Percentiles rank a stretch among this genome's conserved stretches.
Conservation (phyloP, 768 basidiomycete species). For the Fomitopsis pulvina region DNA sequence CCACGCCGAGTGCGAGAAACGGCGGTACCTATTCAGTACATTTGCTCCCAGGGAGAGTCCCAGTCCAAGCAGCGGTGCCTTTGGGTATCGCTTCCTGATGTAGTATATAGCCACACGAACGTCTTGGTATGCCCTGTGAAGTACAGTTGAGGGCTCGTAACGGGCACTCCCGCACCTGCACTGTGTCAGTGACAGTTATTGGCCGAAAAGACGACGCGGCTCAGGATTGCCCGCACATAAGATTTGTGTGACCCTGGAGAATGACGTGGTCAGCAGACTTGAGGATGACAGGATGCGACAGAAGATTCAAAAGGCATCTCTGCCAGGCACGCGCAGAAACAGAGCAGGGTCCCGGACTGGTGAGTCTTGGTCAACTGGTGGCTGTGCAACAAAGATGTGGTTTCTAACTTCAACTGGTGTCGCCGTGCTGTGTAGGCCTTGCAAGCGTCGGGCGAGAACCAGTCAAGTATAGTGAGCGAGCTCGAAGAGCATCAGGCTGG, state of each 20-base stretch:
- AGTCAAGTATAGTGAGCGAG: no score
- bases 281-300: no score
- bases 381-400: neutral
- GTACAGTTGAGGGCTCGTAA: constrained; percentile 81
- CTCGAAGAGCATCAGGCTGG: no score
- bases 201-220: constrained; percentile 15
- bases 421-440: no score
- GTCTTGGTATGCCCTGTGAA: constrained; percentile 88
- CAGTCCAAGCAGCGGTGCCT: constrained; percentile 76
- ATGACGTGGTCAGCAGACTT: no score
- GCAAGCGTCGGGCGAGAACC: neutral
- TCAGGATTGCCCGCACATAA: constrained; percentile 79
- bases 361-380: neutral
- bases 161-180: constrained; percentile 78
- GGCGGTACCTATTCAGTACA: constrained; percentile 83
- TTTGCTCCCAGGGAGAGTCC: constrained; percentile 95
- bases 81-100: constrained; percentile 69
- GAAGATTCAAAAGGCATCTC: no score
- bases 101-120: constrained; percentile 75
- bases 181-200: neutral
- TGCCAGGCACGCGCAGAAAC: no score
- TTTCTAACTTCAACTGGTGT: no score
- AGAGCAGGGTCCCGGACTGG: no score
- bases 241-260: constrained; percentile 78
- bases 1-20: constrained; percentile 69